Percentiles rank a stretch among this genome's conserved stretches.
Evolutionary conservation across 805 yeast genomes (phyloP).

Genomic region (Spathaspora hagerdaliae): DNA sequence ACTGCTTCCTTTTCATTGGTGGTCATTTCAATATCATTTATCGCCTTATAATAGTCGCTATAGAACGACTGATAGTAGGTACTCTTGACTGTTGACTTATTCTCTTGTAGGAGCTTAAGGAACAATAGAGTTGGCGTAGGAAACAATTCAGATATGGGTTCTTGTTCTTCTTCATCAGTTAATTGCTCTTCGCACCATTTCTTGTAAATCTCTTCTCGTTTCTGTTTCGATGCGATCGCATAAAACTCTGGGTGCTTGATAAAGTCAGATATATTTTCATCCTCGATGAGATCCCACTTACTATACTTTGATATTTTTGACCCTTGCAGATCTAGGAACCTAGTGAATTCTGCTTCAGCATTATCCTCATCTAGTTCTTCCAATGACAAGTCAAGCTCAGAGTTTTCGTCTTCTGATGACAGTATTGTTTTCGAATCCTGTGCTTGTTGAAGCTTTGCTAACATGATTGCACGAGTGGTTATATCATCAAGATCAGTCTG

Average conservation of each 20-base stretch:
- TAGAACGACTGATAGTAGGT: conserved; percentile 25
- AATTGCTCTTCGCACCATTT: conserved; percentile 18
- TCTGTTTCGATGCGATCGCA: conserved; percentile 13
- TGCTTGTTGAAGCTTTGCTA: conserved; percentile 1
- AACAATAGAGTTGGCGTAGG: conserved; percentile 21
- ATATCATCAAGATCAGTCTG: background rate
- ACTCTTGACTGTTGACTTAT: conserved; percentile 25
- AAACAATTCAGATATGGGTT: conserved; percentile 5
- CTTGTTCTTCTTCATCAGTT: conserved; percentile 2
- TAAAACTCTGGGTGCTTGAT: conserved; percentile 25
- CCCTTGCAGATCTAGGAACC: conserved; percentile 21
- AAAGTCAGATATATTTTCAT: conserved; percentile 26
- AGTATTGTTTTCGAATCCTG: background rate
- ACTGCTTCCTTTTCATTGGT: conserved; percentile 16
- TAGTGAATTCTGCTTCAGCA: conserved; percentile 12
- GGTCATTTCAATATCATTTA: conserved; percentile 11
- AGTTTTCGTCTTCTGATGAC: conserved; percentile 1
- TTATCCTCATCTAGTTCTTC: conserved; percentile 10
- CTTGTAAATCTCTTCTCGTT: conserved; percentile 20
- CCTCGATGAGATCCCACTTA: conserved; percentile 37
- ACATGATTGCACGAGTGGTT: background rate
- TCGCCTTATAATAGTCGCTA: conserved; percentile 10
- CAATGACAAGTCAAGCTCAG: conserved; percentile 12
- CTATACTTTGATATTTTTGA: conserved; percentile 27
- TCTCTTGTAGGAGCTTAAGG: conserved; percentile 22